Percentiles rank a stretch among this genome's conserved stretches.
Conservation (phyloP, 2,329 filamentous ascomycete genomes). For the Fusarium pseudograminearum region DNA sequence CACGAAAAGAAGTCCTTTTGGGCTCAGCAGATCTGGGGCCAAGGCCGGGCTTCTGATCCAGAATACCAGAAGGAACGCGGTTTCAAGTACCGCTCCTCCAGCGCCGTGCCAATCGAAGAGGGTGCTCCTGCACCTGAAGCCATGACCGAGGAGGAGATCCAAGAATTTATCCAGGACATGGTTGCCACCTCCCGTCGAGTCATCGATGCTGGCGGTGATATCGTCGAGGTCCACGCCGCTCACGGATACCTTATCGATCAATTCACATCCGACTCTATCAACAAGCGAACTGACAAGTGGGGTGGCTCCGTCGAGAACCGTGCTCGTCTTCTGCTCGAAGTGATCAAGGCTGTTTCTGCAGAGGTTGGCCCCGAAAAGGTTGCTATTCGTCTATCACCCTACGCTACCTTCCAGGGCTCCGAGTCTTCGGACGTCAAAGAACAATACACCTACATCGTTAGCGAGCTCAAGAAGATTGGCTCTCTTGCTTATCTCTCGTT, state of each 20-base stretch:
- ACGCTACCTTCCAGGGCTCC: slow-evolving; percentile 45
- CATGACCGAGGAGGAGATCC: slow-evolving; percentile 26
- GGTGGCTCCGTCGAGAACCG: slow-evolving; percentile 67
- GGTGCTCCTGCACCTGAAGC: slow-evolving; percentile 10
- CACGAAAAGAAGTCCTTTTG: slow-evolving; percentile 48
- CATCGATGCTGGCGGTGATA: slow-evolving; percentile 23
- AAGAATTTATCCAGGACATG: slow-evolving; percentile 20
- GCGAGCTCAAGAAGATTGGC: slow-evolving; percentile 48
- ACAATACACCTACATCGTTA: slow-evolving; percentile 45
- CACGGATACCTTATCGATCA: slow-evolving; percentile 70
- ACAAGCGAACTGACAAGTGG: slow-evolving; percentile 63
- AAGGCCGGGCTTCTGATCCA: slow-evolving; percentile 40
- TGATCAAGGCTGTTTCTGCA: slow-evolving; percentile 54
- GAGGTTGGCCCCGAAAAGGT: slow-evolving; percentile 53
- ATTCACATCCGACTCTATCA: slow-evolving; percentile 59
- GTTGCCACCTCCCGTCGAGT: slow-evolving; percentile 21
- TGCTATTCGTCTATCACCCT: slow-evolving; percentile 56
- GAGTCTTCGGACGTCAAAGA: slow-evolving; percentile 37
- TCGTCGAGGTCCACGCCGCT: slow-evolving; percentile 47
- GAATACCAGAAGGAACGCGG: slow-evolving; percentile 42
- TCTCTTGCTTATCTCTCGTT: slow-evolving; percentile 48
- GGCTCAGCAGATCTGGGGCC: slow-evolving; percentile 47
- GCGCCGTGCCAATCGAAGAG: slow-evolving; percentile 21
- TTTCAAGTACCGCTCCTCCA: slow-evolving; percentile 47
- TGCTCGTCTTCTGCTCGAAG: slow-evolving; percentile 60